These are phyloP conservation scores for Senna tora DNA, from an alignment of 306 rosid species.

Conservation along the genomic window DNA sequence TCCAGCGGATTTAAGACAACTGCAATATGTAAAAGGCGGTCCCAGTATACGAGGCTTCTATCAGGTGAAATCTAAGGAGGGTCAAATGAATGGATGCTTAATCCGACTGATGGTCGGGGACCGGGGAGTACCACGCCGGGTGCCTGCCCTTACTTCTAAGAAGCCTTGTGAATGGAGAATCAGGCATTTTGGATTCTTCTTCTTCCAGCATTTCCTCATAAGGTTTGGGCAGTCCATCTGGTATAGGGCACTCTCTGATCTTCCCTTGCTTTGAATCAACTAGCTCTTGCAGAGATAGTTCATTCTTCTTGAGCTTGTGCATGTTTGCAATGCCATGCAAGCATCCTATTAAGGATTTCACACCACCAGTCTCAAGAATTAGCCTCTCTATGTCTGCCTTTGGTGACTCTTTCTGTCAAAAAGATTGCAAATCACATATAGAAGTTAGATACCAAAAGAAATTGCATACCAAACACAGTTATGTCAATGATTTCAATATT, in stretches of 20 bases:
- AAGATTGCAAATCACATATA: neutral
- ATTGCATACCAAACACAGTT: too few species aligned
- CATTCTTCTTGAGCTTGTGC: constrained; percentile 51
- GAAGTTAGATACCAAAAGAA: too few species aligned
- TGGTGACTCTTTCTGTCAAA: constrained; percentile 63
- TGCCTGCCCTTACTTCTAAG: constrained; percentile 69
- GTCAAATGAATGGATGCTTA: too few species aligned
- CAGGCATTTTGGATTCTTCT: constrained; percentile 70
- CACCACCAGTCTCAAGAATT: constrained; percentile 70
- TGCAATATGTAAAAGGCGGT: too few species aligned
- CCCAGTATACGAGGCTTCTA: too few species aligned
- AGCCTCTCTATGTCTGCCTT: constrained; percentile 74
- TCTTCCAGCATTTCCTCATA: constrained; percentile 72
- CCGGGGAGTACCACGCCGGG: constrained; percentile 85
- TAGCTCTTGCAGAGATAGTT: constrained; percentile 21
- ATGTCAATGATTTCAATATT: too few species aligned
- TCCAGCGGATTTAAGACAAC: too few species aligned
- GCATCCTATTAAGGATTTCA: constrained; percentile 73
- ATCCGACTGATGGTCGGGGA: constrained; percentile 90
- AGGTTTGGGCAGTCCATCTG: constrained; percentile 92
- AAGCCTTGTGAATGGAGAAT: constrained; percentile 73
- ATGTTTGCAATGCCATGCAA: constrained; percentile 64
- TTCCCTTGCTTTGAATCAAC: constrained; percentile 21
- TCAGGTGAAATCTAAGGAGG: too few species aligned
- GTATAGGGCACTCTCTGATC: constrained; percentile 51